phyloP scores from a whole-genome alignment of 2,329 filamentous ascomycete species.

The Leptographium procerum region DNA sequence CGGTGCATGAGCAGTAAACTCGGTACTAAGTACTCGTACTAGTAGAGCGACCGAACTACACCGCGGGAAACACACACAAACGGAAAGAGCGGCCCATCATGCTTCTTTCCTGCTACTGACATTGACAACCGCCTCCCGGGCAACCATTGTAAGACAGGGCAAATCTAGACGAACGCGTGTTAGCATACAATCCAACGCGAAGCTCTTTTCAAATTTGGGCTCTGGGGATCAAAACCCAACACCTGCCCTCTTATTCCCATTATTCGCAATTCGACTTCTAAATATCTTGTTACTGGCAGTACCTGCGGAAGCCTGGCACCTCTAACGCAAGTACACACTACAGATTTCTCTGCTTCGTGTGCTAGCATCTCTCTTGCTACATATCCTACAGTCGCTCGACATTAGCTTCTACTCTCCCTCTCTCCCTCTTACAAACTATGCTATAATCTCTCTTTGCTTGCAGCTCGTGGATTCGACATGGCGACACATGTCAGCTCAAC shows the following conservation, averaged over 20 bases:
- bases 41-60: not conserved
- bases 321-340: not conserved
- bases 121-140: not conserved
- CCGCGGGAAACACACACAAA: not conserved
- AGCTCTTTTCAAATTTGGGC: not conserved
- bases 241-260: not conserved
- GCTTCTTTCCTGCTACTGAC: not conserved
- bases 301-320: not conserved
- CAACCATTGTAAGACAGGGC: not conserved
- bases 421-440: conserved; percentile 3
- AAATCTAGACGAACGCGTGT: not conserved
- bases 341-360: not conserved
- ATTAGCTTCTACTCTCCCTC: not conserved
- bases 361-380: not conserved
- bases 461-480: conserved; percentile 12
- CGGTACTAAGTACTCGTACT: too few relatives aligned
- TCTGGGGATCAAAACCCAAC: not conserved
- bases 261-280: not conserved
- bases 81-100: conserved; percentile 2
- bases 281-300: not conserved
- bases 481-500: conserved; percentile 12
- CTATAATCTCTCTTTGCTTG: not conserved
- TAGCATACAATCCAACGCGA: not conserved
- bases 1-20: not conserved
- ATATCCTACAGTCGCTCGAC: not conserved